Evolutionary conservation across 805 yeast genomes (phyloP), one percentile per base, ranked within the genome.

Genomic region (Zygotorulaspora florentina): DNA sequence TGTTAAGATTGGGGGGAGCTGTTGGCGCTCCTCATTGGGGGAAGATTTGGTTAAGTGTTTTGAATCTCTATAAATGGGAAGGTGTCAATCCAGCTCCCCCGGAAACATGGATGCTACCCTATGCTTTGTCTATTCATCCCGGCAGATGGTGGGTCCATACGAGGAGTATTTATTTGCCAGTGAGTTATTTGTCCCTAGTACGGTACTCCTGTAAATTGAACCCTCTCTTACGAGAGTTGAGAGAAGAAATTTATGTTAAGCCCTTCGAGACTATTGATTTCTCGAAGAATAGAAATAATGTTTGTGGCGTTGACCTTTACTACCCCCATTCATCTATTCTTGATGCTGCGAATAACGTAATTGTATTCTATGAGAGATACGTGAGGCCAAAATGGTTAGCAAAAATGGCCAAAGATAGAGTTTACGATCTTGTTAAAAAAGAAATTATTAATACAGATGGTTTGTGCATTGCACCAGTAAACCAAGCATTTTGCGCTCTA

Each of bases 81-180:
- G 99, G 99, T 45, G 96, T 91, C 4, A 93, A 93, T 56, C 99
- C 99, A 2, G 95, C 96, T 1, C 99, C 99, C 2, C 91, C 97
- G 1, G 99, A 93, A 61, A 68, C 89, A 40, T 93, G 96, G 93
- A 66, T 84, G 47, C 65, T 91, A 35, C 99, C 99, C 1, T 86
- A 88, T 50, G 61, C 73, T 40, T 58, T 84, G 1, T 95, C 96
- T 0, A 72, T 89, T 34, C 98, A 93, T 60, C 99, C 99, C 1
- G 95, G 90, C 29, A 77, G 87, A 61, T 93, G 98, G 99, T 93
- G 99, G 99, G 96, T 91, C 17, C 99, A 93, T 60, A 90, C 97
- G 0, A 73, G 99, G 46, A 96, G 93, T 0, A 87, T 93, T 17
- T 93, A 90, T 58, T 65, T 86, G 28, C 90, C 98, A 0, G 69